Evolutionary conservation across 2,329 filamentous ascomycete genomes (phyloP).

Genomic region (Microcera coccophila): DNA sequence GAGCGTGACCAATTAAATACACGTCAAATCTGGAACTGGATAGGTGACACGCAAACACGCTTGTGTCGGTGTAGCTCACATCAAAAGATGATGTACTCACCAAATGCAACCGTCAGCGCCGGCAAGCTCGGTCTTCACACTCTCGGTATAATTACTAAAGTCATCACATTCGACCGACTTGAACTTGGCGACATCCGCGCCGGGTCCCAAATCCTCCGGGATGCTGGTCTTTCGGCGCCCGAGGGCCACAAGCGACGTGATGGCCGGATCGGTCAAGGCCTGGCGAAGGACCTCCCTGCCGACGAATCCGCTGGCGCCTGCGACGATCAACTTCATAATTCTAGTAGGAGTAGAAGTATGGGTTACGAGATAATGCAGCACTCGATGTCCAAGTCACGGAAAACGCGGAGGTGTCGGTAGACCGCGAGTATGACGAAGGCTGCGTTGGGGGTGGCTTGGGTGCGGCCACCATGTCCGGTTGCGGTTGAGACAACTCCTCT

Average conservation of each 20-base stretch:
- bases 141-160: slow-evolving; percentile 39
- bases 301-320: slow-evolving; percentile 41
- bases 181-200: slow-evolving; percentile 34
- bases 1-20: neutral
- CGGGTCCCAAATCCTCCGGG: slow-evolving; percentile 19
- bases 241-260: slow-evolving; percentile 41
- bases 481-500: too few species aligned
- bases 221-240: slow-evolving; percentile 34
- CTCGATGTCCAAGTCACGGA: too few species aligned
- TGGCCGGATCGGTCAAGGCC: slow-evolving; percentile 31
- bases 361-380: too few species aligned
- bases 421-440: too few species aligned
- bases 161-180: slow-evolving; percentile 38
- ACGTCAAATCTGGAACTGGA: too few species aligned
- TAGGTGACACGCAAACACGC: too few species aligned
- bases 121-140: slow-evolving; percentile 36
- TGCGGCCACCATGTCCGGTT: too few species aligned
- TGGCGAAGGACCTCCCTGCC: slow-evolving; percentile 43
- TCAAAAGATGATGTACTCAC: too few species aligned
- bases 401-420: too few species aligned
- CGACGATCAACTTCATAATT: slow-evolving; percentile 42
- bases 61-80: neutral
- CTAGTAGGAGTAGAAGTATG: too few species aligned
- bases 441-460: too few species aligned
- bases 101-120: slow-evolving; percentile 43